phyloP scores from a whole-genome alignment of 2,329 filamentous ascomycete genomes.

The Grosmannia penicillata region DNA sequence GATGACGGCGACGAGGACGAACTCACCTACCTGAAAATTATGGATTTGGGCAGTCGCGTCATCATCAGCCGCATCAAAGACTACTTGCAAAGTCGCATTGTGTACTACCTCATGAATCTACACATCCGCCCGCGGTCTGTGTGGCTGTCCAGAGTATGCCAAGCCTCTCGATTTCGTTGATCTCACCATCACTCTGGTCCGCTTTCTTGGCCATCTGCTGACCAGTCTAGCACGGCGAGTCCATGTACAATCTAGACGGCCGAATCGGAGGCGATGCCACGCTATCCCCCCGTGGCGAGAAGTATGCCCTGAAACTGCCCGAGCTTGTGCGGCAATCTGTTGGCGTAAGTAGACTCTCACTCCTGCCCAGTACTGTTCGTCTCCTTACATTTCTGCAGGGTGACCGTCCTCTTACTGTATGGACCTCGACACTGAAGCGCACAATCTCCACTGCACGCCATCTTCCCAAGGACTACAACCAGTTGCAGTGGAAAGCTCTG shows the following conservation, averaged over 20 bases:
- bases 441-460: slow-evolving; percentile 86
- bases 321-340: slow-evolving; percentile 75
- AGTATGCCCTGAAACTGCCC: slow-evolving; percentile 75
- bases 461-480: slow-evolving; percentile 70
- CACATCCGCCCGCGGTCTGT: slow-evolving; percentile 95
- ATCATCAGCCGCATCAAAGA: slow-evolving; percentile 97
- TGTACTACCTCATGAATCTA: slow-evolving; percentile 97
- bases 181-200: not conserved
- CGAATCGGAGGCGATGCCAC: slow-evolving; percentile 87
- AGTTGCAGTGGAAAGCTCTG: slow-evolving; percentile 95
- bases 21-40: slow-evolving; percentile 91
- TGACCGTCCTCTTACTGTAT: slow-evolving; percentile 45
- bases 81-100: slow-evolving; percentile 88
- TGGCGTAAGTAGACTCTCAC: slow-evolving; percentile 42
- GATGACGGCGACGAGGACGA: slow-evolving; percentile 64
- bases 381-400: slow-evolving; percentile 23
- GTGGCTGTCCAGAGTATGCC: slow-evolving; percentile 81
- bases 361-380: not conserved
- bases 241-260: slow-evolving; percentile 76
- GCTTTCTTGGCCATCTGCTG: not conserved
- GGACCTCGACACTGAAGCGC: slow-evolving; percentile 53
- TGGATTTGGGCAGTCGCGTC: slow-evolving; percentile 88
- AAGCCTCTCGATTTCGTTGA: not conserved
- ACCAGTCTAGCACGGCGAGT: slow-evolving; percentile 67
- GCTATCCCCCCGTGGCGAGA: slow-evolving; percentile 71